Percentiles rank a stretch among this genome's conserved stretches.
Conservation (phyloP, 1,284 basidiomycete species). For the Ceratobasidium sp. region DNA sequence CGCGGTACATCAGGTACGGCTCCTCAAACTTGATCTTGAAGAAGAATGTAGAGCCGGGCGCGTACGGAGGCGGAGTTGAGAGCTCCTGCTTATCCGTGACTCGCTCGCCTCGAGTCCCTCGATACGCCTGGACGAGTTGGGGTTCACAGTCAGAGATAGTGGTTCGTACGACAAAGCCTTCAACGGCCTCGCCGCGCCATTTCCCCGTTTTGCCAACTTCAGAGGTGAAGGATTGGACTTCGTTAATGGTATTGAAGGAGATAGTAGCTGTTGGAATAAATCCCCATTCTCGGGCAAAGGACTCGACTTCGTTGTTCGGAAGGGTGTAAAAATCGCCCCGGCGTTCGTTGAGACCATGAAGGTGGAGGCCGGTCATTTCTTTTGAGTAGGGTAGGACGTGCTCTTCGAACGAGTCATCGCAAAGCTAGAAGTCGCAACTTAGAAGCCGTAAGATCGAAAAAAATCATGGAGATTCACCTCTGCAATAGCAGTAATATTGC, state of each 20-base stretch:
- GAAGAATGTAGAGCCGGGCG: constrained; percentile 89
- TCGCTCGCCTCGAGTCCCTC: constrained; percentile 54
- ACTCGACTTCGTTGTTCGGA: constrained; percentile 75
- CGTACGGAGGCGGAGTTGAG: constrained; percentile 68
- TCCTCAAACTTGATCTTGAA: constrained; percentile 99
- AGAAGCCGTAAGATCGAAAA: neutral
- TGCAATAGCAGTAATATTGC: constrained; percentile 90
- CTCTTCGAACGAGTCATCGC: constrained; percentile 98
- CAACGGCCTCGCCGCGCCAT: constrained; percentile 89
- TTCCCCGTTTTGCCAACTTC: constrained; percentile 75
- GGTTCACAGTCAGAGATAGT: constrained; percentile 62
- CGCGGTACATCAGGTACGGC: constrained; percentile 98
- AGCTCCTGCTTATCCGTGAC: constrained; percentile 47
- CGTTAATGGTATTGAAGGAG: constrained; percentile 71
- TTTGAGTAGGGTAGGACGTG: constrained; percentile 89
- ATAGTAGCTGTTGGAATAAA: constrained; percentile 85
- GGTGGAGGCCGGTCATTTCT: constrained; percentile 89
- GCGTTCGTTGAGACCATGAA: constrained; percentile 91
- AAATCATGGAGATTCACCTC: constrained; percentile 71
- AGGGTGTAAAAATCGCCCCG: constrained; percentile 81
- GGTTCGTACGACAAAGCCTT: constrained; percentile 96
- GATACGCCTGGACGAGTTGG: constrained; percentile 56
- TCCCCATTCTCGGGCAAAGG: constrained; percentile 90
- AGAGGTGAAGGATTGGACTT: constrained; percentile 81
- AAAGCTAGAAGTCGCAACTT: constrained; percentile 70